phyloP scores from a whole-genome alignment of 768 basidiomycete genomes.

The Cystobasidium tubakii region DNA sequence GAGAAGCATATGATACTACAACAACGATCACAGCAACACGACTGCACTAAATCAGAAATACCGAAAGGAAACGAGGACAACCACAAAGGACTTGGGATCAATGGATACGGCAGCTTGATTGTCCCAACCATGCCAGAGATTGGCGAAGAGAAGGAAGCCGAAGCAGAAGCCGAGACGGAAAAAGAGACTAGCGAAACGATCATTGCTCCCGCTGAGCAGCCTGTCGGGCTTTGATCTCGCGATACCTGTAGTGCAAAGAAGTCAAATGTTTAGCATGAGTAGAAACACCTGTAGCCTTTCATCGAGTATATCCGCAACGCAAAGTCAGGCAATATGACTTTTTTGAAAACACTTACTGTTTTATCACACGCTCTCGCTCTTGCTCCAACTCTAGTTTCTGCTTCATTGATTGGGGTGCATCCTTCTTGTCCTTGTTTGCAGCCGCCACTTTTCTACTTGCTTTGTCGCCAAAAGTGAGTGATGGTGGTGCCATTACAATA shows the following conservation, averaged over 20 bases:
- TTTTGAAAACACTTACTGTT: background rate
- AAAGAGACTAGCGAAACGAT: background rate
- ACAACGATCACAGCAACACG: background rate
- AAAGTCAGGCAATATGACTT: background rate
- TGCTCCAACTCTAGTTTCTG: constrained; percentile 19
- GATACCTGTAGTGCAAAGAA: constrained; percentile 23
- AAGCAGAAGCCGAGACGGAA: background rate
- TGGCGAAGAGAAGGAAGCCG: background rate
- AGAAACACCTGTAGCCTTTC: constrained; percentile 9
- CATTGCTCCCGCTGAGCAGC: background rate
- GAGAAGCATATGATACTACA: constrained; percentile 1
- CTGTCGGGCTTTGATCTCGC: constrained; percentile 28
- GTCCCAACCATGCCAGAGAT: background rate
- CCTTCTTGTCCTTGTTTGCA: constrained; percentile 8
- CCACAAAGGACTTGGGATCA: background rate
- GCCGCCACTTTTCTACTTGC: background rate
- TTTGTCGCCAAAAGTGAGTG: background rate
- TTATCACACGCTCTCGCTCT: constrained; percentile 5
- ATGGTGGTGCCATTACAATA: constrained; percentile 26
- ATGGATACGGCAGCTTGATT: background rate
- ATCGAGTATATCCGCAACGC: background rate
- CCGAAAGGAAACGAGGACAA: background rate
- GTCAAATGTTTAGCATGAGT: constrained; percentile 6
- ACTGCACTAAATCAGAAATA: background rate
- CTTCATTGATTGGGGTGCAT: constrained; percentile 19